Percentiles rank a stretch among this genome's conserved stretches.
phyloP scores from a whole-genome alignment of 2,329 filamentous ascomycete genomes.

The Sarocladium strictum region DNA sequence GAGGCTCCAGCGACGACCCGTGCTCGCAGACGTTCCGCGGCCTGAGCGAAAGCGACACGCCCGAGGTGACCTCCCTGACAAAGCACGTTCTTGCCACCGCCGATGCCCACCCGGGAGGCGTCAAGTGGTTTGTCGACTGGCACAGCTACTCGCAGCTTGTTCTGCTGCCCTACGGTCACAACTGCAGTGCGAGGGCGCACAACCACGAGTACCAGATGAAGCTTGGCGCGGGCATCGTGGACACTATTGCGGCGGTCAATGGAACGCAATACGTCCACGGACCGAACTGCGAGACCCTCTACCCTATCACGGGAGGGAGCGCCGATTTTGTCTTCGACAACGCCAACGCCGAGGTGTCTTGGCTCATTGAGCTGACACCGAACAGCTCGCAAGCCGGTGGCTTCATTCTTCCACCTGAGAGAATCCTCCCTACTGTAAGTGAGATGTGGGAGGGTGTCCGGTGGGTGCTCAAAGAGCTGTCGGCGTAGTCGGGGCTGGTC shows the following conservation, averaged over 20 bases:
- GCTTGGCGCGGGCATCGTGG: constrained; percentile 29
- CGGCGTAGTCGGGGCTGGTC: neutral
- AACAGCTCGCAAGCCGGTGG: constrained; percentile 12
- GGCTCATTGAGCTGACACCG: constrained; percentile 17
- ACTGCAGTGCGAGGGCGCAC: constrained; percentile 30
- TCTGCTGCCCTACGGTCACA: constrained; percentile 52
- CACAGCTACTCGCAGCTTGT: constrained; percentile 54
- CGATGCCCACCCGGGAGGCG: constrained; percentile 37
- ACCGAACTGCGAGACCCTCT: constrained; percentile 16
- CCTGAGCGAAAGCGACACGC: constrained; percentile 32
- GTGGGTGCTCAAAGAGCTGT: constrained; percentile 7
- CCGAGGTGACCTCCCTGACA: constrained; percentile 42
- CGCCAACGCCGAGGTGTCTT: constrained; percentile 15
- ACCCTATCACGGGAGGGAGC: constrained; percentile 16
- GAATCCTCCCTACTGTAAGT: constrained; percentile 16
- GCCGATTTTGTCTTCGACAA: constrained; percentile 17
- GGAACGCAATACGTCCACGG: constrained; percentile 14
- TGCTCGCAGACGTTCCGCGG: constrained; percentile 40
- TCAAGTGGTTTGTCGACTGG: constrained; percentile 54
- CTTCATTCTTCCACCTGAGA: constrained; percentile 16
- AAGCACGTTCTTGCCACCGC: constrained; percentile 41
- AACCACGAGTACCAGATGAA: constrained; percentile 41
- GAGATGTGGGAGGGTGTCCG: constrained; percentile 18
- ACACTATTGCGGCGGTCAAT: constrained; percentile 27
- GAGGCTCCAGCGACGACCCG: constrained; percentile 44